Conservation (phyloP, 2,329 filamentous ascomycete species). For the Ceratocystis albifundus region DNA sequence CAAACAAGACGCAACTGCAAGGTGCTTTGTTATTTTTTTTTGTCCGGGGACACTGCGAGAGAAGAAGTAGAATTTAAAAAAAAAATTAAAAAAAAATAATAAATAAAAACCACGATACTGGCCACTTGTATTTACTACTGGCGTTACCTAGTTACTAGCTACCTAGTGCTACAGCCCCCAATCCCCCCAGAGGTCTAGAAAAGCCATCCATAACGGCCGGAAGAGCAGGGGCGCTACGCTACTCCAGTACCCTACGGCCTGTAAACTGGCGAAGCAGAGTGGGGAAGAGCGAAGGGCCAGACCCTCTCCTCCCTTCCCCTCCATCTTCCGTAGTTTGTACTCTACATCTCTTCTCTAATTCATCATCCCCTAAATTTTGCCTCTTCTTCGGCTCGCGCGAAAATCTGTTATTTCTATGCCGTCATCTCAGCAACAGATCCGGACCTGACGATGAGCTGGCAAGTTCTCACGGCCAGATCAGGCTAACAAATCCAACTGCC, state of each 20-base stretch:
- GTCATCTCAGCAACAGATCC: slow-evolving; percentile 9
- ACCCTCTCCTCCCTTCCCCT: too few species aligned
- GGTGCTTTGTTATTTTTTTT: slow-evolving; percentile 5
- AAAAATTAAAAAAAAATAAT: not conserved
- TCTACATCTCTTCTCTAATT: not conserved
- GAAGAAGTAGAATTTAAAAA: too few species aligned
- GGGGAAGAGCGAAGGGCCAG: not conserved
- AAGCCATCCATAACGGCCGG: not conserved
- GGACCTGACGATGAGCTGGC: slow-evolving; percentile 3
- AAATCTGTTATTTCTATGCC: not conserved
- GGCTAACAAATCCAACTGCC: too few species aligned
- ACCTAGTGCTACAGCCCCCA: not conserved
- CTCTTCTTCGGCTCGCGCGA: slow-evolving; percentile 11
- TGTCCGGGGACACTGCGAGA: not conserved
- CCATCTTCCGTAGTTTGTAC: not conserved
- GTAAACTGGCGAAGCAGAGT: not conserved
- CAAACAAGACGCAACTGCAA: not conserved
- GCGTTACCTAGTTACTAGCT: not conserved
- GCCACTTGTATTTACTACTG: not conserved
- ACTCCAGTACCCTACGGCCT: not conserved
- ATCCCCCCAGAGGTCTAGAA: not conserved
- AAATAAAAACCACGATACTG: not conserved
- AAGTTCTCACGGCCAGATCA: too few species aligned
- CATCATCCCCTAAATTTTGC: not conserved
- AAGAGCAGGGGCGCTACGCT: not conserved